Evolutionary conservation across 306 rosid genomes (phyloP).

Genomic region (Calophaca sinica): DNA sequence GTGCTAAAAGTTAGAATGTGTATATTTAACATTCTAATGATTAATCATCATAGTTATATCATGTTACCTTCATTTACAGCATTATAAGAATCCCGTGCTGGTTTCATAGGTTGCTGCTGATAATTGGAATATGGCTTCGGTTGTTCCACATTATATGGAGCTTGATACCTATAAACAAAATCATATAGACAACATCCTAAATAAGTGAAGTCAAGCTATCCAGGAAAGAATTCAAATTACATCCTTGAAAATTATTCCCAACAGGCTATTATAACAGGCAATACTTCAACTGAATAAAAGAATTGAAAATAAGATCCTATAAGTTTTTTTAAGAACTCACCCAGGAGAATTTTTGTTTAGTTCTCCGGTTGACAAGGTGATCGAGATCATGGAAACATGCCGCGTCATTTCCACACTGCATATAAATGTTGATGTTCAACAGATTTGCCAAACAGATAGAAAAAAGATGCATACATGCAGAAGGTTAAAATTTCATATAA

Average conservation of each 20-base stretch:
- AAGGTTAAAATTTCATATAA: constrained; percentile 32
- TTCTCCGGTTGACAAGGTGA: constrained; percentile 77
- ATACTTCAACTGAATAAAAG: constrained; percentile 15
- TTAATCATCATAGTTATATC: neutral
- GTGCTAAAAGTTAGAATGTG: constrained; percentile 24
- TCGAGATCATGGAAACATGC: constrained; percentile 96
- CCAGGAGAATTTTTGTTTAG: constrained; percentile 84
- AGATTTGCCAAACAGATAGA: constrained; percentile 7
- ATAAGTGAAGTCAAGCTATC: constrained; percentile 30
- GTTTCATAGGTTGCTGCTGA: constrained; percentile 81
- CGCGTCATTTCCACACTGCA: constrained; percentile 99
- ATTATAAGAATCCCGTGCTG: constrained; percentile 70
- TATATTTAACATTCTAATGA: neutral
- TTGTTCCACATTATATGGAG: constrained; percentile 68
- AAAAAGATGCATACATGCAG: constrained; percentile 14
- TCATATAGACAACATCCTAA: constrained; percentile 25
- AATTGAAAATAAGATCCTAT: neutral
- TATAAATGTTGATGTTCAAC: constrained; percentile 35
- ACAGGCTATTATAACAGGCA: neutral
- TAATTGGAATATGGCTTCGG: constrained; percentile 69
- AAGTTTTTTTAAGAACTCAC: constrained; percentile 54
- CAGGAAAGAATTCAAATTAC: neutral
- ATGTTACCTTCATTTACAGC: constrained; percentile 78
- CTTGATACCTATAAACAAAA: constrained; percentile 69
- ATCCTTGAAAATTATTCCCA: constrained; percentile 4